Evolutionary conservation across 1,284 basidiomycete species (phyloP).

Genomic region (Pisolithus thermaeus): DNA sequence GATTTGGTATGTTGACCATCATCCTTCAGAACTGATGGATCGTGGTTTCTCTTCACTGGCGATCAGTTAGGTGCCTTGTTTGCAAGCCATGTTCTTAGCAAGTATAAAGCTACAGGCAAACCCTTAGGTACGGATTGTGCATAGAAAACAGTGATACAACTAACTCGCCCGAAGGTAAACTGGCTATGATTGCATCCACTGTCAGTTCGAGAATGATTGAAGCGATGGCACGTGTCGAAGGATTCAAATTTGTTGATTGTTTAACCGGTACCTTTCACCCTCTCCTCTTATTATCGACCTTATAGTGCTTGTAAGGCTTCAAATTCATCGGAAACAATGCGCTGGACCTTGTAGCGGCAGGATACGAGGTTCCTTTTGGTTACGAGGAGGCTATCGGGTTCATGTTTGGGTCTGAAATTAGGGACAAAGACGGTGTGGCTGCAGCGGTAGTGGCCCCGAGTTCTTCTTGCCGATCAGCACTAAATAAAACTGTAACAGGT

Average conservation of each 20-base stretch:
- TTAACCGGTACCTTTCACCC: constrained; percentile 53
- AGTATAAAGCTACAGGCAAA: constrained; percentile 55
- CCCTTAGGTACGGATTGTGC: constrained; percentile 37
- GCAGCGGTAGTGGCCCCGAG: constrained; percentile 47
- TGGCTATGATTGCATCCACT: constrained; percentile 82
- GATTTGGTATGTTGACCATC: neutral
- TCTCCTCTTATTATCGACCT: neutral
- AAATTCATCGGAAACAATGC: constrained; percentile 84
- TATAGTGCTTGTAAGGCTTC: constrained; percentile 47
- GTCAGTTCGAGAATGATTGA: constrained; percentile 87
- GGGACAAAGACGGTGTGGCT: constrained; percentile 82
- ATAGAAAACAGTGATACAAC: neutral
- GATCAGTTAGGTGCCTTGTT: constrained; percentile 80
- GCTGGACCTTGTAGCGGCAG: constrained; percentile 53
- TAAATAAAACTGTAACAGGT: constrained; percentile 34
- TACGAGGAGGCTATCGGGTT: constrained; percentile 89
- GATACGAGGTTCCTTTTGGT: constrained; percentile 72
- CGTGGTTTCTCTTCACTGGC: constrained; percentile 74
- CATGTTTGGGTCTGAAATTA: constrained; percentile 72
- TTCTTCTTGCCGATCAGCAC: neutral
- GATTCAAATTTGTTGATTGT: constrained; percentile 78
- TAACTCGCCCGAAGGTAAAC: constrained; percentile 37
- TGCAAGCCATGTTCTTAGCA: constrained; percentile 54
- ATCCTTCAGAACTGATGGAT: constrained; percentile 40
- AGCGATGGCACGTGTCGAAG: constrained; percentile 65